These are phyloP conservation scores for Colletotrichum incanum DNA, from an alignment of 2,329 filamentous ascomycete species.

Conservation along the genomic window DNA sequence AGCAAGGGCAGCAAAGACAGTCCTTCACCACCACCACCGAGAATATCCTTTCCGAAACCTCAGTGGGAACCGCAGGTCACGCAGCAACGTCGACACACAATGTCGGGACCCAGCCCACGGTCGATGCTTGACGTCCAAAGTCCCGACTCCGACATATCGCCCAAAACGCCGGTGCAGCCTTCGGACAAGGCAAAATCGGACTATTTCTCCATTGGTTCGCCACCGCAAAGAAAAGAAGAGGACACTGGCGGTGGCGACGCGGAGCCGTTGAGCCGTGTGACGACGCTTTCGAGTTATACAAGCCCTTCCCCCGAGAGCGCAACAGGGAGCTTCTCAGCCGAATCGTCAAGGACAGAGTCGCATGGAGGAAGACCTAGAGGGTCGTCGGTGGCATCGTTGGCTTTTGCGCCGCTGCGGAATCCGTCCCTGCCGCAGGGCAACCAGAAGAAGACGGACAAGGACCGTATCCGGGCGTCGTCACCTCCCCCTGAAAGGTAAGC, in stretches of 20 bases:
- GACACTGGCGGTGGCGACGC: slow-evolving; percentile 4
- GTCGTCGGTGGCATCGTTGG: slow-evolving; percentile 64
- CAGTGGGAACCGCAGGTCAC: slow-evolving; percentile 15
- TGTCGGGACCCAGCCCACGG: slow-evolving; percentile 41
- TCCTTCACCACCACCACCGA: slow-evolving; percentile 23
- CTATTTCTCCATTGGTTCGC: slow-evolving; percentile 47
- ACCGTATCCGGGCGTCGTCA: slow-evolving; percentile 62
- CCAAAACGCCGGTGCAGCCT: slow-evolving; percentile 52
- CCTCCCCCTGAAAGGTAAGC: slow-evolving; percentile 67
- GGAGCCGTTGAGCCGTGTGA: slow-evolving; percentile 27
- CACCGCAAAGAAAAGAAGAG: slow-evolving; percentile 25
- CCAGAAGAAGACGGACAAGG: slow-evolving; percentile 61
- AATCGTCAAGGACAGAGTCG: slow-evolving; percentile 27
- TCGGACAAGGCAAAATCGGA: slow-evolving; percentile 45
- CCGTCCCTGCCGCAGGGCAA: slow-evolving; percentile 64
- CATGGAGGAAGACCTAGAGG: slow-evolving; percentile 48
- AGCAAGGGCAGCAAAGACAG: slow-evolving; percentile 25
- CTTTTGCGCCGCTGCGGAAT: slow-evolving; percentile 61
- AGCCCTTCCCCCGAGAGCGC: slow-evolving; percentile 35
- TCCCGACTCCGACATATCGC: slow-evolving; percentile 62
- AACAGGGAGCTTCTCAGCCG: slow-evolving; percentile 29
- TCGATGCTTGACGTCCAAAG: slow-evolving; percentile 51
- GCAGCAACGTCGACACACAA: slow-evolving; percentile 33
- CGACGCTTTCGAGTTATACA: slow-evolving; percentile 35
- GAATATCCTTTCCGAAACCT: slow-evolving; percentile 16